Base-by-base conservation (phyloP, 2,329 filamentous ascomycete species). In the Venturia nashicola region DNA sequence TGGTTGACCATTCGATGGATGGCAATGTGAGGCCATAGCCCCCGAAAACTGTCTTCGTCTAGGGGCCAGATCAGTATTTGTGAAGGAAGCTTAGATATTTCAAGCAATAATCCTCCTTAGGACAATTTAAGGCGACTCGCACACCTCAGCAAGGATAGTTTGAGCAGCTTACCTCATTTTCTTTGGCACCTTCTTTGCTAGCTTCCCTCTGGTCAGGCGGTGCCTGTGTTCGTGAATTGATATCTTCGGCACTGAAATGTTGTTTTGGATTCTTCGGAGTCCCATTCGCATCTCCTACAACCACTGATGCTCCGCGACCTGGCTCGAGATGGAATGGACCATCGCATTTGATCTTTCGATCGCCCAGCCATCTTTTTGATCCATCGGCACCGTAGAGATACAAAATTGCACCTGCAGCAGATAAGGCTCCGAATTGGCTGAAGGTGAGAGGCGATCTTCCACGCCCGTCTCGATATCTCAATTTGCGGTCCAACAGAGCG, bases 181-280 rank as follows among this genome's bases (percentile, higher is more conserved):
- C 51, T 23, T 42, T 40, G n/a, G 14, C 60, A 6, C 42, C 27
- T 23, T 55, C 42, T 16, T 62, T 42, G 16, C 27, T 36, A 20
- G 27, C 27, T 16, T 12, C 18, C 12, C 48, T 51, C 18, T 65
- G 43, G n/a, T 65, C 59, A 20, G 43, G 23, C 20, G 40, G 27
- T 14, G 51, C 63, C 23, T 62, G 42, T 20, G 32, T 65, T 36
- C 60, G 64, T 20, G 54, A 34, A n/a, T 57, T 54, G 20, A 63
- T 54, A 20, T 60, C 63, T 42, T 64, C 64, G 0, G 60, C 62
- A 23, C 62, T 63, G 43, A 63, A 65, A 36, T 64, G 59, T 32
- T 57, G 51, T 39, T 62, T 39, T 11, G 27, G 43, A 57, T 63
- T 39, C 36, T 59, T 51, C 16, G 48, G 34, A 34, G 23, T 23